Conservation (phyloP, 176 grass and related monocot genomes). For the Oropetium thomaeum region DNA sequence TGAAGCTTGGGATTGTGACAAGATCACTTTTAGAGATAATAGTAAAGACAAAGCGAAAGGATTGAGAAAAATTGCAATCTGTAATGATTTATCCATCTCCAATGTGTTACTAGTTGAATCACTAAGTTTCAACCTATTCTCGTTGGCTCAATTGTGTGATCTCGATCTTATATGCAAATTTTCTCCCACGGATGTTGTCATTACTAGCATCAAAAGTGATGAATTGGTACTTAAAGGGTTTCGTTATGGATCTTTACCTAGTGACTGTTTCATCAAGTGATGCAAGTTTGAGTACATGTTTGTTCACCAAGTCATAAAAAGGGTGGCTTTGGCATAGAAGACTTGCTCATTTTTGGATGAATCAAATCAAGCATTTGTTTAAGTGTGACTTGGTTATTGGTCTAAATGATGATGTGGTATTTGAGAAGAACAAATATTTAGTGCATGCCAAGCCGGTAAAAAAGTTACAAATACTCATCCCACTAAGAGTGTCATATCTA, state of each 20-base stretch:
- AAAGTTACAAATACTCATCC: no score
- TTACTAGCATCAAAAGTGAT: neutral
- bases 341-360: neutral
- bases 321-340: neutral
- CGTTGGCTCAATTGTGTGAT: neutral
- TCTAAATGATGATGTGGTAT: neutral
- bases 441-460: neutral
- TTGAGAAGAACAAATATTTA: neutral
- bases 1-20: neutral
- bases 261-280: neutral
- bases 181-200: neutral
- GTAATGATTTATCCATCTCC: neutral
- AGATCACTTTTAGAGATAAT: neutral
- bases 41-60: neutral
- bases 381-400: neutral
- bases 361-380: neutral
- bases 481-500: neutral
- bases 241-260: neutral
- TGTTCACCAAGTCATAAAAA: neutral
- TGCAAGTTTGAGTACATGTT: neutral
- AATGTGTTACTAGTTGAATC: neutral
- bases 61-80: neutral
- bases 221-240: neutral
- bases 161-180: neutral
- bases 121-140: no score